Base-by-base conservation (phyloP, 192 early-diverging fungal genomes). In the Coemansia sp. region DNA sequence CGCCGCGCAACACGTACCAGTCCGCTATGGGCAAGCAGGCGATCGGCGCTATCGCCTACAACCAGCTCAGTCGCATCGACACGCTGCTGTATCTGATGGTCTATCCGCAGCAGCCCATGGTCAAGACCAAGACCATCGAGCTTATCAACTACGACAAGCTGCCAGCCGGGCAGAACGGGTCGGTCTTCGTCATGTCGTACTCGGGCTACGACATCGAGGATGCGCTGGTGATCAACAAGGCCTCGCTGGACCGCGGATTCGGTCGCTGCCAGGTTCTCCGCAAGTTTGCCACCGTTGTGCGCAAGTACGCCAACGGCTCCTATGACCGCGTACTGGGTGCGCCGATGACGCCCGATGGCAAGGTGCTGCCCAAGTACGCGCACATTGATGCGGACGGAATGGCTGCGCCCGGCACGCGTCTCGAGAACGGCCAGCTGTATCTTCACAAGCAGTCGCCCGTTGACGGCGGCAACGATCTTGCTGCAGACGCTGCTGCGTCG, bases 21-120 rank as follows among this genome's bases (percentile, higher is more conserved):
- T 97, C 91, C 64, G 95, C 95, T 76, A 99, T 99, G 97, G 95
- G 95, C 68, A 99, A 99, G 76, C 97, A 99, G 84, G 95, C 97
- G 41, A 99, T 99, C 59, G 97, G 97, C 16, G 92, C 93, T 16
- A 97, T 97, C 61, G 95, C 89, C 9, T 96, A 95, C 71, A 99
- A 99, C 72, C 95, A 98, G 84, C 72, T 97, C 21, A 90, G 90
- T 68, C 87, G 97, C 60, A 95, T 97, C 63, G 97, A 99, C 77
- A 98, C 95, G 8, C 78, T 98, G 48, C 81, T 97, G 16, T 97
- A 99, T 82, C 84, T 98, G 56, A 92, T 98, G 91, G 92, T 93
- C 32, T 99, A 98, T 71, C 94, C 95, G 43, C 93, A 95, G 75
- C 94, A 98, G 72, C 97, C 97, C 5, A 96, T 99, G 94, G 97